A percentile compares a stretch with the other conserved stretches of the same genome.
phyloP scores from a whole-genome alignment of 352 stramenopile species.

The Phytophthora parvispora region DNA sequence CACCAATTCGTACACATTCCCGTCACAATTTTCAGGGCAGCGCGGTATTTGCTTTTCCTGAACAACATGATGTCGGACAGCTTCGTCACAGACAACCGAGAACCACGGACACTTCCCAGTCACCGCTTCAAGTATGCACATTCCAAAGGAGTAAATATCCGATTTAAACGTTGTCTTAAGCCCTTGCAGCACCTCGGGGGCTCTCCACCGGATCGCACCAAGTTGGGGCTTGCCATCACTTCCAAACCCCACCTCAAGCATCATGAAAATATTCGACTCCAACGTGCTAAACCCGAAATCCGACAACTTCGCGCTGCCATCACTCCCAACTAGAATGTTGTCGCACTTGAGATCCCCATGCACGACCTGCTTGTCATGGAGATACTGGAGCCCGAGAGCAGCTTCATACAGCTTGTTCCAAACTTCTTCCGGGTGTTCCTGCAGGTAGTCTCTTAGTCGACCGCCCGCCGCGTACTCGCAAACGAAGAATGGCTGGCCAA shows the following conservation, averaged over 20 bases:
- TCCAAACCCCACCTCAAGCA: not conserved
- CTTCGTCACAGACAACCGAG: not conserved
- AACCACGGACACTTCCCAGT: slow-evolving; percentile 18
- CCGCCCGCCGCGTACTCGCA: slow-evolving; percentile 11
- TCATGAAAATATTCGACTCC: not conserved
- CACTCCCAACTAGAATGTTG: slow-evolving; percentile 1
- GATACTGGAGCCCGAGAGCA: slow-evolving; percentile 8
- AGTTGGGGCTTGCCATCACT: not conserved
- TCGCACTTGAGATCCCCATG: slow-evolving; percentile 3
- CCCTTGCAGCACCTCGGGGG: slow-evolving; percentile 12
- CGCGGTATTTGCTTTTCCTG: slow-evolving; percentile 4
- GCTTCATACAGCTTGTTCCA: slow-evolving; percentile 16
- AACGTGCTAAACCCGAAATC: not conserved
- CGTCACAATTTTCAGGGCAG: slow-evolving; percentile 13
- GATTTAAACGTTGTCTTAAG: slow-evolving; percentile 9
- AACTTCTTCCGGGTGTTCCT: not conserved
- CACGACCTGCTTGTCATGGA: slow-evolving; percentile 4
- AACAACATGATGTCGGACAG: slow-evolving; percentile 7
- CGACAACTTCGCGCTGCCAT: not conserved
- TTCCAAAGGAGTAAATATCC: slow-evolving; percentile 33
- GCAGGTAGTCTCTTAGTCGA: slow-evolving; percentile 5
- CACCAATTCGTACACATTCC: slow-evolving; percentile 16
- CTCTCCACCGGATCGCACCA: slow-evolving; percentile 12
- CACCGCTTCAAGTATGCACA: not conserved
- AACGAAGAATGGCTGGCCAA: slow-evolving; percentile 15